A percentile compares a stretch with the other conserved stretches of the same genome.
phyloP scores from a whole-genome alignment of 2,329 filamentous ascomycete genomes.

The Colletotrichum coccodes region DNA sequence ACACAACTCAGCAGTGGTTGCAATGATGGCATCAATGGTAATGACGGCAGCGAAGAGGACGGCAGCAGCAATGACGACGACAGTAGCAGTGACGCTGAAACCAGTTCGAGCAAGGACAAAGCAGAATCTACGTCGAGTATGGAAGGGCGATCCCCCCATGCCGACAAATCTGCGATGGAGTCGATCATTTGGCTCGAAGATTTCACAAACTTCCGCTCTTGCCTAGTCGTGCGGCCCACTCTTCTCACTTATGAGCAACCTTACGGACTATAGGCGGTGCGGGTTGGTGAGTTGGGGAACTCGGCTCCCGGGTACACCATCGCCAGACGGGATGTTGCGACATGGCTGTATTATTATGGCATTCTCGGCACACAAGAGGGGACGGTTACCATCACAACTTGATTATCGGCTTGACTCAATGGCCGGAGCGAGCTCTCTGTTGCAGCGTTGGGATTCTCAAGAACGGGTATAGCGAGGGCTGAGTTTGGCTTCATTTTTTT shows the following conservation, averaged over 20 bases:
- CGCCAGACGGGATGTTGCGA: background rate
- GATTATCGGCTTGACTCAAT: background rate
- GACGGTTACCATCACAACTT: conserved; percentile 4
- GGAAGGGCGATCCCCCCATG: background rate
- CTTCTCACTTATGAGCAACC: background rate
- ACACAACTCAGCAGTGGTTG: background rate
- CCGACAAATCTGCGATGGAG: background rate
- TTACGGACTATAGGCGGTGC: background rate
- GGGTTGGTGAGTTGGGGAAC: background rate
- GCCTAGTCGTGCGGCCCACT: background rate
- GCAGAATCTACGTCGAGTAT: background rate
- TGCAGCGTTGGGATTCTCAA: too few relatives aligned
- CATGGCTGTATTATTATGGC: background rate
- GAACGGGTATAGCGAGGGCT: background rate
- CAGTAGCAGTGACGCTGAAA: background rate
- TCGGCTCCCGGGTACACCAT: background rate
- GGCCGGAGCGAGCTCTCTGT: background rate
- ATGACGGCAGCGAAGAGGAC: background rate
- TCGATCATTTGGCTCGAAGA: background rate
- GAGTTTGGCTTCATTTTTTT: background rate
- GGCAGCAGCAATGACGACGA: background rate
- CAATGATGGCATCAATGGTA: too few relatives aligned
- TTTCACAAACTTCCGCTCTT: background rate
- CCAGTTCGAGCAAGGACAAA: background rate
- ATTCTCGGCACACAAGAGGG: background rate